Percentiles rank a stretch among this genome's conserved stretches.
phyloP scores from a whole-genome alignment of 1,284 basidiomycete genomes.

The Austropuccinia psidii region DNA sequence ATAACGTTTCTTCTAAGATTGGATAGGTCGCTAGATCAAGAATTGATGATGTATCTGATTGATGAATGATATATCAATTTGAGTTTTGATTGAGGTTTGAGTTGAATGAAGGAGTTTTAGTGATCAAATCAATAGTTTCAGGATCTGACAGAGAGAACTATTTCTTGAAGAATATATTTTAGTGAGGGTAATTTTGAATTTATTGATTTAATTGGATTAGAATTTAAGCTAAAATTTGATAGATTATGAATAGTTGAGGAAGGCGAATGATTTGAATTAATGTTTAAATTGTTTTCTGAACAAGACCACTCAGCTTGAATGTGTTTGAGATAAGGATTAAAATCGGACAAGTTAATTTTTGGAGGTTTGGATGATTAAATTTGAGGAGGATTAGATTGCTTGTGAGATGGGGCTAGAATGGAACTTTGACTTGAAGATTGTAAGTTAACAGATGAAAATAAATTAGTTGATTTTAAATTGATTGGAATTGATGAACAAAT shows the following conservation, averaged over 20 bases:
- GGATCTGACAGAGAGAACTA: constrained; percentile 66
- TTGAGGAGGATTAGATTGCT: constrained; percentile 63
- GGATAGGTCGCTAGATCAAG: constrained; percentile 49
- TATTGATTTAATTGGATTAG: too few relatives aligned
- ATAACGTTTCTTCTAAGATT: constrained; percentile 80
- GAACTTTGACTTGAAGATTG: too few relatives aligned
- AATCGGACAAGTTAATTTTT: constrained; percentile 70
- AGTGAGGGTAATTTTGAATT: too few relatives aligned
- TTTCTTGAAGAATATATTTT: constrained; percentile 35
- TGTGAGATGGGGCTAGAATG: constrained; percentile 43
- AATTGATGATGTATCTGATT: constrained; percentile 47
- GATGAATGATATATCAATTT: neutral
- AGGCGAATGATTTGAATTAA: neutral
- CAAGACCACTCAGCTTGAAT: constrained; percentile 68
- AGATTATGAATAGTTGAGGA: too few relatives aligned
- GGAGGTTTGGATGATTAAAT: constrained; percentile 64
- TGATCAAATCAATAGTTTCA: constrained; percentile 60
- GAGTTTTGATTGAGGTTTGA: constrained; percentile 42
- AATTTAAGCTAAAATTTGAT: constrained; percentile 43
- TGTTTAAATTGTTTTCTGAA: neutral
- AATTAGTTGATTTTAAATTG: too few relatives aligned
- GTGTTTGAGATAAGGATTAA: constrained; percentile 67
- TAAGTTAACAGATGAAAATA: too few relatives aligned
- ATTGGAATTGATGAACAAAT: too few relatives aligned
- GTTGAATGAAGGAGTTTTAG: constrained; percentile 38